Evolutionary conservation across 441 rosid species (phyloP).

Genomic region (Capsella rubella): DNA sequence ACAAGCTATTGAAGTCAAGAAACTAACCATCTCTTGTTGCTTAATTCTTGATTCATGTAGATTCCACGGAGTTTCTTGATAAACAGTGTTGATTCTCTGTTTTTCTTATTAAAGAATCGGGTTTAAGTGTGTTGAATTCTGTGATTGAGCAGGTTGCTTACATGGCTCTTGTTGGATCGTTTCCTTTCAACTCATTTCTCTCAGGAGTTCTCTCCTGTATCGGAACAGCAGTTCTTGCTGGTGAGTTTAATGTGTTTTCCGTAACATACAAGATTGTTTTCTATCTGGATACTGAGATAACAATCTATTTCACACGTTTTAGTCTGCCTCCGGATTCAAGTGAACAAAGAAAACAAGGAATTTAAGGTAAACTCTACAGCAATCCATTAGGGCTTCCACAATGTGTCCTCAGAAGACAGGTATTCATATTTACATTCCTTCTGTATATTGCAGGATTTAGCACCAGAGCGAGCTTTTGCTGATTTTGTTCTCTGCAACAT

Average conservation of each 20-base stretch:
- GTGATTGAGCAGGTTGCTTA: constrained; percentile 65
- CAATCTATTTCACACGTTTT: constrained; percentile 19
- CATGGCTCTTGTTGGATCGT: constrained; percentile 91
- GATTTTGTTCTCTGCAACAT: constrained; percentile 74
- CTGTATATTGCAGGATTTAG: constrained; percentile 59
- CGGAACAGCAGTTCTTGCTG: constrained; percentile 95
- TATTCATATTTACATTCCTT: not conserved
- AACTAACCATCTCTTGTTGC: not conserved
- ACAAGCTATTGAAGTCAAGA: not conserved
- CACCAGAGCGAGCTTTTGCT: constrained; percentile 83
- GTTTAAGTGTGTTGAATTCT: not conserved
- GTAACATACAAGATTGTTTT: constrained; percentile 1
- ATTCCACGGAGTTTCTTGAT: not conserved
- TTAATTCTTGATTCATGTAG: constrained; percentile 1
- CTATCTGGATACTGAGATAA: constrained; percentile 21
- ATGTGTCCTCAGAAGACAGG: not conserved
- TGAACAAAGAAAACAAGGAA: constrained; percentile 94
- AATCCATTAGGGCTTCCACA: not conserved
- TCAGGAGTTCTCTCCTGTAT: constrained; percentile 88
- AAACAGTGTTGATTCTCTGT: not conserved
- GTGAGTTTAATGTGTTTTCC: constrained; percentile 49
- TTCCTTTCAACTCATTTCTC: constrained; percentile 93
- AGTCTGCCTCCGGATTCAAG: constrained; percentile 78
- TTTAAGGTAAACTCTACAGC: constrained; percentile 61
- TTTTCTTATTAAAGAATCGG: not conserved